Evolutionary conservation across 1,284 basidiomycete genomes (phyloP).

Genomic region (Trametes pubescens): DNA sequence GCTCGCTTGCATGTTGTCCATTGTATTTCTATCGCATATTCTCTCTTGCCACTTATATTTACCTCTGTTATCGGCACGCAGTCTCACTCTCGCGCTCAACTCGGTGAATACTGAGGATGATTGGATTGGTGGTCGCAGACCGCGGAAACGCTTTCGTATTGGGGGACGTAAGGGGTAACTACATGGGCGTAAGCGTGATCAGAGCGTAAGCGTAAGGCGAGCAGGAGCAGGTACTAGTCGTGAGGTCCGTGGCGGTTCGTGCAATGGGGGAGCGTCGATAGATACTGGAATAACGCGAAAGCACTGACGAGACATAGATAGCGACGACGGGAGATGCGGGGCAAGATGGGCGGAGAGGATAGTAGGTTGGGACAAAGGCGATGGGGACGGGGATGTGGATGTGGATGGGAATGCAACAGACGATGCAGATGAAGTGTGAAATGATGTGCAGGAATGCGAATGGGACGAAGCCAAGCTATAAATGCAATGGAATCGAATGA

Average conservation of each 20-base stretch:
- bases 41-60: slow-evolving; percentile 16
- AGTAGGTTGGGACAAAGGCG: slow-evolving; percentile 4
- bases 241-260: slow-evolving; percentile 34
- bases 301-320: slow-evolving; percentile 36
- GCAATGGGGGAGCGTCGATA: slow-evolving; percentile 34
- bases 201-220: slow-evolving; percentile 31
- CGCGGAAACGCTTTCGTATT: slow-evolving; percentile 26
- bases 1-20: slow-evolving; percentile 16
- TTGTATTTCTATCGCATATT: slow-evolving; percentile 31
- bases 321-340: slow-evolving; percentile 31
- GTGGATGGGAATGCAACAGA: slow-evolving; percentile 15
- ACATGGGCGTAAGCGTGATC: slow-evolving; percentile 34
- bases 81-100: not conserved
- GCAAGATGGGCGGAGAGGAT: slow-evolving; percentile 7
- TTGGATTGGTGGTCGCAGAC: slow-evolving; percentile 24
- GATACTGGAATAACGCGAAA: slow-evolving; percentile 38
- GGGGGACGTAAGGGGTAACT: slow-evolving; percentile 25
- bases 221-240: slow-evolving; percentile 26
- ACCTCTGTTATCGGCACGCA: not conserved
- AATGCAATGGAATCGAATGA: slow-evolving; percentile 7
- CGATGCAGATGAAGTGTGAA: not conserved
- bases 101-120: slow-evolving; percentile 8
- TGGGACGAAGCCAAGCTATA: slow-evolving; percentile 15
- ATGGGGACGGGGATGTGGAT: slow-evolving; percentile 12
- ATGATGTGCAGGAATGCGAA: slow-evolving; percentile 20